Evolutionary conservation across 1,284 basidiomycete species (phyloP), one percentile per base, ranked within the genome.

Genomic region (Ceratobasidium sp.): DNA sequence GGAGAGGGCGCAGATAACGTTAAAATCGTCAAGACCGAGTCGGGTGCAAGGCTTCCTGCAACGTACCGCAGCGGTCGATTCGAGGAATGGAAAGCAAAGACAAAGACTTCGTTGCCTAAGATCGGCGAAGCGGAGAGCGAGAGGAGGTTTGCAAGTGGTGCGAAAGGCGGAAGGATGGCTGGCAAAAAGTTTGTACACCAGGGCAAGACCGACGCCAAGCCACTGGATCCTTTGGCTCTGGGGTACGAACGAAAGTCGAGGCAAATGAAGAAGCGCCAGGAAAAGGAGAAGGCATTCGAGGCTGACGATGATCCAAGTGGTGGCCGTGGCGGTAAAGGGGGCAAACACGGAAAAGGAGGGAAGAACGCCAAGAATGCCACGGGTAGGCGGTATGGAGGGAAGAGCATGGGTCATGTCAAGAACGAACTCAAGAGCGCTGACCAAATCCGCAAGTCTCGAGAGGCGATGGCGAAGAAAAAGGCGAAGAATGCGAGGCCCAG

Each of bases 21-120:
- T 74, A 98, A 98, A 78, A 83, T 99, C 73, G 91, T 99, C 73
- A 88, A 86, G 72, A 95, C 94, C 1, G 97, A 99, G 78, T 94
- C 89, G 72, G 97, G 97, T 0, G 87, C 88, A 14, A 87, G 91
- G 56, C 82, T 99, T n/a, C 97, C 97, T 1, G 95, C 95, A 0
- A 88, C 88, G 6, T 99, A 95, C 80, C 89, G 92, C 68, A 93
- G 89, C 72, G 97, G 97, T 2, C 85, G 93, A 2, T 99, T 92
- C 77, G 93, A 97, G 64, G 93, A 96, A 76, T 99, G 97, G 97
- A 92, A 91, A 78, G 83, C 85, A 71, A 91, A 90, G 78, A 86
- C 82, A 68, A 86, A 85, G 36, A 78, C 86, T 7, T 83, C 81
- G 71, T 77, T 98, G 50, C 95, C 94, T 0, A 86, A 85, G 70